phyloP scores from a whole-genome alignment of 1,284 basidiomycete genomes.

The Acaromyces ingoldii region DNA sequence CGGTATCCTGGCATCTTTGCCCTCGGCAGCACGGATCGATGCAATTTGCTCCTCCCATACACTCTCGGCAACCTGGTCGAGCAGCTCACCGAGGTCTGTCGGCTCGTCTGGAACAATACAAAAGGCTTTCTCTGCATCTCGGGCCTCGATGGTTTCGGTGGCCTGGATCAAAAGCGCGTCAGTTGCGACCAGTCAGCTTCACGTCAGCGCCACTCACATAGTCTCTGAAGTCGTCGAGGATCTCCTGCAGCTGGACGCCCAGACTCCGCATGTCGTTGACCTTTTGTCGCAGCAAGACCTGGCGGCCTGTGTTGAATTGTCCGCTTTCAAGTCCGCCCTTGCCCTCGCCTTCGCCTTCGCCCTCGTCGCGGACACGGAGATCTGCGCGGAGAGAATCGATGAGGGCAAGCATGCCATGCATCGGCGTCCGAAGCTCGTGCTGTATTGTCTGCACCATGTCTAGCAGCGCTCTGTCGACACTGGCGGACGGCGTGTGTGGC shows the following conservation, averaged over 20 bases:
- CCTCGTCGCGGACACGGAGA: slow-evolving; percentile 6
- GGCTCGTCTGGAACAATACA: slow-evolving; percentile 15
- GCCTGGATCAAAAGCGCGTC: slow-evolving; percentile 1
- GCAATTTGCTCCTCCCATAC: slow-evolving; percentile 17
- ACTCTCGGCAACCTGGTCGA: slow-evolving; percentile 4
- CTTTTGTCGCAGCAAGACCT: slow-evolving; percentile 15
- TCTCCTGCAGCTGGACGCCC: neutral
- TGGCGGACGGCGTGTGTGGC: too few relatives aligned
- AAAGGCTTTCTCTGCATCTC: slow-evolving; percentile 15
- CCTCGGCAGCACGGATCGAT: slow-evolving; percentile 19
- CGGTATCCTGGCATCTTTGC: slow-evolving; percentile 27
- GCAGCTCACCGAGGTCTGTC: neutral
- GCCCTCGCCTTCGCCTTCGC: neutral
- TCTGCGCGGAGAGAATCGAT: slow-evolving; percentile 16
- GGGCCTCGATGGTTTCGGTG: slow-evolving; percentile 18
- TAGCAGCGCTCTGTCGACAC: too few relatives aligned
- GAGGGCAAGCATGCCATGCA: slow-evolving; percentile 24
- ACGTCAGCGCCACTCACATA: slow-evolving; percentile 5
- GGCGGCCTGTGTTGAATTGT: neutral
- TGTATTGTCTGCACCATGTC: slow-evolving; percentile 31
- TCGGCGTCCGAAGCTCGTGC: slow-evolving; percentile 33
- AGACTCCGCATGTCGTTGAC: slow-evolving; percentile 8
- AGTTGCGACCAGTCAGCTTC: neutral
- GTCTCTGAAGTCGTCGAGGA: slow-evolving; percentile 9
- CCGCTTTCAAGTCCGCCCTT: neutral